These are phyloP conservation scores for Aspergillus awamori DNA, from an alignment of 2,329 filamentous ascomycete species.

Conservation along the genomic window DNA sequence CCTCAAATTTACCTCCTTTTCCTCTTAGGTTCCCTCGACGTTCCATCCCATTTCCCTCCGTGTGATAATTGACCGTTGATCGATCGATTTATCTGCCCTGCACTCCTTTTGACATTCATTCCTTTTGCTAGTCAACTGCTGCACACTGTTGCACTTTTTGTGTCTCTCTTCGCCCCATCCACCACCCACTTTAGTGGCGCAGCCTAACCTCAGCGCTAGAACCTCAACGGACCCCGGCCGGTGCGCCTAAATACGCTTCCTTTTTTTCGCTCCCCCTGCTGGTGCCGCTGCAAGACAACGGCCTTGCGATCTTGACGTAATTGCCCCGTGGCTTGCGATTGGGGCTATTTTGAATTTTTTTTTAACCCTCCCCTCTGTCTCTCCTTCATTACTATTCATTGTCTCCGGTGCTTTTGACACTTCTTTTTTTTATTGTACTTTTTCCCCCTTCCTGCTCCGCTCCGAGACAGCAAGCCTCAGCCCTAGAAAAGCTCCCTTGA, in stretches of 20 bases:
- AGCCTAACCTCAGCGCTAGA: slow-evolving; percentile 22
- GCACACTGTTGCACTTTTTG: slow-evolving; percentile 10
- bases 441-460: slow-evolving; percentile 14
- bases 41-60: slow-evolving; percentile 3
- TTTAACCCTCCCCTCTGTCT: slow-evolving; percentile 18
- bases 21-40: not conserved
- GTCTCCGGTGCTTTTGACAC: slow-evolving; percentile 27
- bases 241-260: slow-evolving; percentile 20
- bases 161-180: slow-evolving; percentile 13
- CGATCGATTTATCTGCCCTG: slow-evolving; percentile 13
- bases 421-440: slow-evolving; percentile 18
- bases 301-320: slow-evolving; percentile 27
- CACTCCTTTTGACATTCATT: slow-evolving; percentile 11
- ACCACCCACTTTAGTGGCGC: slow-evolving; percentile 21
- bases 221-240: slow-evolving; percentile 19
- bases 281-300: slow-evolving; percentile 25
- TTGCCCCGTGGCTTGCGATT: slow-evolving; percentile 23
- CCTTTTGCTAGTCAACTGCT: slow-evolving; percentile 3
- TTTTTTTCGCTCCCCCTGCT: slow-evolving; percentile 14
- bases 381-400: slow-evolving; percentile 17
- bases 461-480: slow-evolving; percentile 12
- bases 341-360: slow-evolving; percentile 22
- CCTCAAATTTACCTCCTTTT: slow-evolving; percentile 11
- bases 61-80: slow-evolving; percentile 16
- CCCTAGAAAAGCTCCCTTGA: slow-evolving; percentile 25